A percentile compares a stretch with the other conserved stretches of the same genome.
Conservation (phyloP, 495 filamentous ascomycete species). For the Neurospora discreta region DNA sequence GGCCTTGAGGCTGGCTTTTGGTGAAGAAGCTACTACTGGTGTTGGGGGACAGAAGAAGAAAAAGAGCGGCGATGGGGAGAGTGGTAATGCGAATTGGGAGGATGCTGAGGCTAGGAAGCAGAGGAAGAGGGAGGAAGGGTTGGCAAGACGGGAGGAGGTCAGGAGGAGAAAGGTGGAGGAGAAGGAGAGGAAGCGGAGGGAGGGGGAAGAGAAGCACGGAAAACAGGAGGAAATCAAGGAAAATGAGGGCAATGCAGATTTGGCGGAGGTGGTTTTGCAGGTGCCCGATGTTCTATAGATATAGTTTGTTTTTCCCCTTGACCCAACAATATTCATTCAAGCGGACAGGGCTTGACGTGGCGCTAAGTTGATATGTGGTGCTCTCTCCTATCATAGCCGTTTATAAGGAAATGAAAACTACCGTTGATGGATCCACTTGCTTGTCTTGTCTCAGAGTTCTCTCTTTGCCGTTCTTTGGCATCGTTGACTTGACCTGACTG, state of each 20-base stretch:
- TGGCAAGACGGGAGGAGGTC: constrained; percentile 35
- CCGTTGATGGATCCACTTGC: background rate
- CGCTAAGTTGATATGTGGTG: background rate
- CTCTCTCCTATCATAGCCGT: background rate
- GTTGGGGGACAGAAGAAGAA: constrained; percentile 6
- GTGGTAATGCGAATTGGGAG: constrained; percentile 35
- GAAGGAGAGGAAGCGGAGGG: background rate
- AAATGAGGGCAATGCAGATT: constrained; percentile 11
- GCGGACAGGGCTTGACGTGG: background rate
- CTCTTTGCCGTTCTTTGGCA: background rate
- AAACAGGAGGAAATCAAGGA: background rate
- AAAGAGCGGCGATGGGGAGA: constrained; percentile 1
- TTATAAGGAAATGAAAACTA: background rate
- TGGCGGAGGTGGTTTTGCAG: constrained; percentile 7
- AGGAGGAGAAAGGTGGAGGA: constrained; percentile 4
- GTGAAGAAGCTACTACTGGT: background rate
- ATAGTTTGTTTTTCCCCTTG: background rate
- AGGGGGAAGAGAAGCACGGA: background rate
- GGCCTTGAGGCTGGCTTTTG: constrained; percentile 25
- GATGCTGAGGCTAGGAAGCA: constrained; percentile 44
- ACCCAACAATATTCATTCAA: background rate
- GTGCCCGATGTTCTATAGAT: constrained; percentile 4
- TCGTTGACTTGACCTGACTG: background rate
- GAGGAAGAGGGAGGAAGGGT: constrained; percentile 52
- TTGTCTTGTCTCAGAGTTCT: background rate